Percentiles rank a stretch among this genome's conserved stretches.
Conservation (phyloP, 176 grass and related monocot genomes). For the Thalia dealbata region DNA sequence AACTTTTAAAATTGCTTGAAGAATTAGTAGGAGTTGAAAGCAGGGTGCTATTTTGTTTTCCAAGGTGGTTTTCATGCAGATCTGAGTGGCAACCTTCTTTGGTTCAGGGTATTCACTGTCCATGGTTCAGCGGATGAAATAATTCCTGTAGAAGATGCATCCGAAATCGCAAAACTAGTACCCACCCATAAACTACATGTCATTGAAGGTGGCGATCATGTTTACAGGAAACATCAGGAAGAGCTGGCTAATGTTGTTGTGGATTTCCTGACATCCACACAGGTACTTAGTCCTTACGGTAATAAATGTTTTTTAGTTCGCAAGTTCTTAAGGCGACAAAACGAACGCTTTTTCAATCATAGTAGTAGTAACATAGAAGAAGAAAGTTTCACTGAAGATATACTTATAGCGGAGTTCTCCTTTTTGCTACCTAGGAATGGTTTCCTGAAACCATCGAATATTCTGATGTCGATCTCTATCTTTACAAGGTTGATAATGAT, state of each 20-base stretch:
- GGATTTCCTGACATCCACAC: slow-evolving; percentile 2
- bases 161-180: slow-evolving; percentile 2
- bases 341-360: neutral
- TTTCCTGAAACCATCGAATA: too few species aligned
- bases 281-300: slow-evolving; percentile 1
- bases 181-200: slow-evolving; percentile 9
- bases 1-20: neutral
- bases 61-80: neutral
- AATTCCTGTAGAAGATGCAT: slow-evolving; percentile 14
- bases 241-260: slow-evolving; percentile 3
- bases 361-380: too few species aligned
- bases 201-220: slow-evolving; percentile 14
- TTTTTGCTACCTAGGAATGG: too few species aligned
- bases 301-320: neutral
- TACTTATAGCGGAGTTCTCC: too few species aligned
- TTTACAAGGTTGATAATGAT: too few species aligned
- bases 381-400: too few species aligned
- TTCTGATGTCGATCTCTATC: too few species aligned
- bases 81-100: neutral
- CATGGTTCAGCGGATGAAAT: slow-evolving; percentile 18
- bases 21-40: neutral
- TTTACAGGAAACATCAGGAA: slow-evolving; percentile 5
- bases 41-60: neutral
- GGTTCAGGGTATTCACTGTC: slow-evolving; percentile 13
- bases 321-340: neutral